Evolutionary conservation across 495 filamentous ascomycete genomes (phyloP).

Genomic region (Penicillium soppii): DNA sequence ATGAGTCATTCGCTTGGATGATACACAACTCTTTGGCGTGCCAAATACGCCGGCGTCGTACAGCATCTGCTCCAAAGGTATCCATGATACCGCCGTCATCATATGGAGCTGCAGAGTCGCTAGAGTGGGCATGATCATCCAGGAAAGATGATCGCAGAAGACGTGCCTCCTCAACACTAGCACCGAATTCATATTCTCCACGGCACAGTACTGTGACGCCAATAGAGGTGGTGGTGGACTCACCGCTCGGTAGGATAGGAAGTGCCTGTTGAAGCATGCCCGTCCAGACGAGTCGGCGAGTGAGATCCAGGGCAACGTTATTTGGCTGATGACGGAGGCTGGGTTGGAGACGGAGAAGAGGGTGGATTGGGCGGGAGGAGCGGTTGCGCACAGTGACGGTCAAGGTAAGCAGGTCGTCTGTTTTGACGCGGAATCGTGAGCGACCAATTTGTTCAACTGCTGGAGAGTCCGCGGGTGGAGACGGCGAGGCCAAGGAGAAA

Average conservation of each 20-base stretch:
- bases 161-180: slow-evolving; percentile 75
- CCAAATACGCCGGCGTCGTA: slow-evolving; percentile 69
- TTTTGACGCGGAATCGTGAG: slow-evolving; percentile 55
- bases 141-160: slow-evolving; percentile 25
- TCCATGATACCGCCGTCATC: slow-evolving; percentile 48
- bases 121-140: slow-evolving; percentile 7
- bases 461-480: slow-evolving; percentile 14
- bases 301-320: slow-evolving; percentile 76
- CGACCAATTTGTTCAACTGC: slow-evolving; percentile 42
- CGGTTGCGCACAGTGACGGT: slow-evolving; percentile 70
- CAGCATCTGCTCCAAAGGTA: slow-evolving; percentile 55
- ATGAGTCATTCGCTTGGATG: slow-evolving; percentile 47
- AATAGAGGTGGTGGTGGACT: slow-evolving; percentile 54
- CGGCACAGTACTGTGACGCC: slow-evolving; percentile 71
- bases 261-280: slow-evolving; percentile 77
- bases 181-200: slow-evolving; percentile 81
- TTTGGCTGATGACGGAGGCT: slow-evolving; percentile 70
- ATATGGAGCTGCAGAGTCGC: slow-evolving; percentile 24
- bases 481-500: slow-evolving; percentile 48
- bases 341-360: slow-evolving; percentile 75
- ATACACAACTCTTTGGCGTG: slow-evolving; percentile 64
- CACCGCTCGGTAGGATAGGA: slow-evolving; percentile 55
- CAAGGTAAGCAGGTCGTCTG: slow-evolving; percentile 71
- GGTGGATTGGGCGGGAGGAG: slow-evolving; percentile 62
- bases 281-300: slow-evolving; percentile 80